A percentile compares a stretch with the other conserved stretches of the same genome.
phyloP scores from a whole-genome alignment of 225 moss, liverwort and hornwort species.

The Physcomitrellopsis africana region DNA sequence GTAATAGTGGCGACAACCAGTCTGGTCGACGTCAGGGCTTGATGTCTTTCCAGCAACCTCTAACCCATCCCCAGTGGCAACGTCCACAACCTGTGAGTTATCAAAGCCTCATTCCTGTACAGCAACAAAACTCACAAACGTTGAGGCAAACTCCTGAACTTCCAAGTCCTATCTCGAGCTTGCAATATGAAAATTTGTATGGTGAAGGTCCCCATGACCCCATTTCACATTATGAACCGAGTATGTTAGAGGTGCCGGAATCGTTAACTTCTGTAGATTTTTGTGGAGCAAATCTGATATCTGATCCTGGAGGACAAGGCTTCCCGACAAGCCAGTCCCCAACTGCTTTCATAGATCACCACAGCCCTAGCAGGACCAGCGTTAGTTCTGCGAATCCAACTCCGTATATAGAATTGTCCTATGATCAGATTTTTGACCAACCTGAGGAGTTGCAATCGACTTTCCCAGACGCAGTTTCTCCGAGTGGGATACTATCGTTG shows the following conservation, averaged over 20 bases:
- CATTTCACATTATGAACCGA: slow-evolving; percentile 37
- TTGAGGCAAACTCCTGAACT: slow-evolving; percentile 9
- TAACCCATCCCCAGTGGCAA: slow-evolving; percentile 19
- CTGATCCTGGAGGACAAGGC: slow-evolving; percentile 16
- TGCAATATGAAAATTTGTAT: slow-evolving; percentile 32
- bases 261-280: slow-evolving; percentile 4
- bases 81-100: slow-evolving; percentile 2
- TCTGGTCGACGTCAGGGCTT: slow-evolving; percentile 27
- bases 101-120: slow-evolving; percentile 17
- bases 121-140: slow-evolving; percentile 6
- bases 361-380: background rate
- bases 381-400: background rate
- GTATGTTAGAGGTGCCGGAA: slow-evolving; percentile 3
- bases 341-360: slow-evolving; percentile 9
- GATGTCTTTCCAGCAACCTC: slow-evolving; percentile 23
- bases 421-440: slow-evolving; percentile 55
- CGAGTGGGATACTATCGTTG: slow-evolving; percentile 27
- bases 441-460: slow-evolving; percentile 31
- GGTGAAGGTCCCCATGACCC: slow-evolving; percentile 39
- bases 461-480: slow-evolving; percentile 33
- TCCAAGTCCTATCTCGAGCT: slow-evolving; percentile 10
- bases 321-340: slow-evolving; percentile 8
- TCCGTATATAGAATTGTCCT: slow-evolving; percentile 45
- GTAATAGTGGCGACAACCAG: slow-evolving; percentile 24
- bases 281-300: background rate